A percentile compares a stretch with the other conserved stretches of the same genome.
phyloP scores from a whole-genome alignment of 2,329 filamentous ascomycete species.

The Cladosporium velox region DNA sequence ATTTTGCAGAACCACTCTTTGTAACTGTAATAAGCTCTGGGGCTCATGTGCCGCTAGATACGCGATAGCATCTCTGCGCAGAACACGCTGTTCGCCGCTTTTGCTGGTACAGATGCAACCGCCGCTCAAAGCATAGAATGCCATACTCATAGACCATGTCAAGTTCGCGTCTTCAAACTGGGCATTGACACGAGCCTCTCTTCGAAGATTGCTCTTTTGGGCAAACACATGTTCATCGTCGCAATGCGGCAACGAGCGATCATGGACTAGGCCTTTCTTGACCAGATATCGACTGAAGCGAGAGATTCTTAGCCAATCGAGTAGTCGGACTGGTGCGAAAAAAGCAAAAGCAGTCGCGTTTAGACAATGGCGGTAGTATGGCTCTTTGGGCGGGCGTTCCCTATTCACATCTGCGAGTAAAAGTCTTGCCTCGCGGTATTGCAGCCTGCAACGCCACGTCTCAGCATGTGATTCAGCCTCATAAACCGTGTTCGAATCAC shows the following conservation, averaged over 20 bases:
- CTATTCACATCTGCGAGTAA: not conserved
- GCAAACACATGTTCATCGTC: not conserved
- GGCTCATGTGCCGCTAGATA: not conserved
- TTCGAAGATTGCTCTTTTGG: not conserved
- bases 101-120: not conserved
- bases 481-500: not conserved
- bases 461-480: not conserved
- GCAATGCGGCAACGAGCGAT: not conserved
- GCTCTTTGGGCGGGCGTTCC: not conserved
- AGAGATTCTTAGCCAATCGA: not conserved
- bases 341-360: not conserved
- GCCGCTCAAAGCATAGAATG: constrained; percentile 5
- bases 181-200: not conserved
- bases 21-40: not conserved
- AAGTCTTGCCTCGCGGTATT: not conserved
- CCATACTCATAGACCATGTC: constrained; percentile 3
- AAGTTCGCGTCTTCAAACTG: not conserved
- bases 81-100: not conserved
- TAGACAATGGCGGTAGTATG: not conserved
- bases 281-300: not conserved
- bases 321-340: not conserved
- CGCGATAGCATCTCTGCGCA: not conserved
- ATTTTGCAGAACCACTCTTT: not conserved
- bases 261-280: not conserved
- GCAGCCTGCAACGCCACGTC: not conserved